Evolutionary conservation across 2,329 filamentous ascomycete species (phyloP).

Genomic region (Teratosphaeria epicoccoides): DNA sequence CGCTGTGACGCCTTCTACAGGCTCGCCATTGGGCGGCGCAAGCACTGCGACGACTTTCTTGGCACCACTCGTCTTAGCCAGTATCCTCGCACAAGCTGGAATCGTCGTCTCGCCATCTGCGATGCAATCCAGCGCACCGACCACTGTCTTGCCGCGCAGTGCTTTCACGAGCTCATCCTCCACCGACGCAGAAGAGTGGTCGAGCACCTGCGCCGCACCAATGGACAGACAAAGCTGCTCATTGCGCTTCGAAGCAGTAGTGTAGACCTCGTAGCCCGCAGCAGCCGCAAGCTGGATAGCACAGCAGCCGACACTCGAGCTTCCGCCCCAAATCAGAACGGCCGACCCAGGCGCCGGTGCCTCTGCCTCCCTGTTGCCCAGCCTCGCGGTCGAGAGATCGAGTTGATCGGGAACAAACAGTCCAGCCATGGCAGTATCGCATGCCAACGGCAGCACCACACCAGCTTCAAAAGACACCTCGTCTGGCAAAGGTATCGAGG

Average conservation of each 20-base stretch:
- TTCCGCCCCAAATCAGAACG: constrained; percentile 44
- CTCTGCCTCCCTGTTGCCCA: background rate
- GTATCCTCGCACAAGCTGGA: constrained; percentile 1
- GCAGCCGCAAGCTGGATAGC: constrained; percentile 40
- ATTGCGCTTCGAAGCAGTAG: constrained; percentile 24
- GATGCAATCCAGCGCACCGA: constrained; percentile 1
- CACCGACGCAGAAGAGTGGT: constrained; percentile 35
- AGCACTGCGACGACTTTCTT: constrained; percentile 8
- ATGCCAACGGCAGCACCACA: constrained; percentile 11
- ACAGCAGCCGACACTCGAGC: constrained; percentile 43
- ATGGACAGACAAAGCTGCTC: constrained; percentile 34
- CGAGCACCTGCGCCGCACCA: constrained; percentile 39
- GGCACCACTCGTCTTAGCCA: constrained; percentile 1
- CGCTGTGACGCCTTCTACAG: constrained; percentile 4
- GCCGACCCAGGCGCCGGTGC: constrained; percentile 14
- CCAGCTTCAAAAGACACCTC: background rate
- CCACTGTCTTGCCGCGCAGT: constrained; percentile 6
- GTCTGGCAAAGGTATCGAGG: background rate
- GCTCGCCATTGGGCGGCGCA: constrained; percentile 2
- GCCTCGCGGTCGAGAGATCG: background rate
- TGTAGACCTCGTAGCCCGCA: constrained; percentile 34
- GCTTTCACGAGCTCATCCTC: constrained; percentile 7
- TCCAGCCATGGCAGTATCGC: constrained; percentile 12
- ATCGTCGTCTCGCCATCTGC: constrained; percentile 4
- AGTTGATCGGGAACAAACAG: constrained; percentile 8